These are phyloP conservation scores for Capsicum rhomboideum DNA, from an alignment of 257 asterid genomes.

Conservation along the genomic window DNA sequence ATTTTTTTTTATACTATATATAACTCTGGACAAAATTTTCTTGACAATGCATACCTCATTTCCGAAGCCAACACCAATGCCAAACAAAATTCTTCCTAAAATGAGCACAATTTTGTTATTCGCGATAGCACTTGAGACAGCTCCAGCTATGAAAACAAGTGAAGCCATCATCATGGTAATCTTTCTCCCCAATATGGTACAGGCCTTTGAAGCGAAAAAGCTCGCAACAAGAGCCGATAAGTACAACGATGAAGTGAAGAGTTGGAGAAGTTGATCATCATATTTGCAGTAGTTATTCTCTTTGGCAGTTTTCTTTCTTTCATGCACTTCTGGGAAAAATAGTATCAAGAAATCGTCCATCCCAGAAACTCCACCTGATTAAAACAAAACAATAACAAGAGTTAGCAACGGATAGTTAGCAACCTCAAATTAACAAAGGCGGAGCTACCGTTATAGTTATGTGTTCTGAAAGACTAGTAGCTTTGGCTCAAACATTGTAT, in stretches of 20 bases:
- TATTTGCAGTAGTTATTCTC: conserved; percentile 53
- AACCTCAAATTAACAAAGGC: too few relatives aligned
- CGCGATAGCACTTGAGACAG: conserved; percentile 17
- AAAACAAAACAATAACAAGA: background rate
- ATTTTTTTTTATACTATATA: background rate
- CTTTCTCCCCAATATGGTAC: conserved; percentile 32
- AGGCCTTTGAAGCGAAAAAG: conserved; percentile 26
- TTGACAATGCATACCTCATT: conserved; percentile 23
- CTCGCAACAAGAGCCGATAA: conserved; percentile 40
- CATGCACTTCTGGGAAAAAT: conserved; percentile 37
- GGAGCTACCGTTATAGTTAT: too few relatives aligned
- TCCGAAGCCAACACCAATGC: conserved; percentile 53
- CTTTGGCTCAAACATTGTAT: background rate
- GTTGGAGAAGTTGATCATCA: conserved; percentile 33
- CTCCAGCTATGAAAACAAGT: conserved; percentile 32
- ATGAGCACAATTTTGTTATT: conserved; percentile 25
- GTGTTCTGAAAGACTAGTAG: background rate
- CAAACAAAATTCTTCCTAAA: conserved; percentile 36
- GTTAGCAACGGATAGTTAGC: background rate
- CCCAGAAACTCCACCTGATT: conserved; percentile 52
- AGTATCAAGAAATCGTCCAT: conserved; percentile 44
- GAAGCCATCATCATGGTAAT: conserved; percentile 41
- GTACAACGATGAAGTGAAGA: conserved; percentile 52
- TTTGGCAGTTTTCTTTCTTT: conserved; percentile 21
- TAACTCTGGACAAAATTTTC: background rate